Evolutionary conservation across 2,329 filamentous ascomycete genomes (phyloP), one percentile per base, ranked within the genome.

Genomic region (Curvularia sp.): DNA sequence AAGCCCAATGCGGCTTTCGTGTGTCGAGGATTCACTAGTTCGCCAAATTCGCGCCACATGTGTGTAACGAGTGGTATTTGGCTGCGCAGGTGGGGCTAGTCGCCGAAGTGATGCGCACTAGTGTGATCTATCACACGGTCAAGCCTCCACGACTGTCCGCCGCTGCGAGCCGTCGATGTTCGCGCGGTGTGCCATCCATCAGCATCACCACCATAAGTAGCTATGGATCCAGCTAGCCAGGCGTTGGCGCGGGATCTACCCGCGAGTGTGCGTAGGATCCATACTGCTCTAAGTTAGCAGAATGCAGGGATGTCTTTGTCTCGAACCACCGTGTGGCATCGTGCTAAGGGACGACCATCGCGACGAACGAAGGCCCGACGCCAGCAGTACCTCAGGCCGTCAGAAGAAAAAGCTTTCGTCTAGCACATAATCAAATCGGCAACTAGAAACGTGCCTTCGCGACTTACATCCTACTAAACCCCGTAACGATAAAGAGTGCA

Each of bases 311-410:
- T 46, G 59, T 61, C 68, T 60, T 53, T 53, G 54, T 64, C 63
- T 9, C n/a, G 18, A 34, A 48, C 45, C n/a, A 48, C 45, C n/a
- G 28, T 48, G 45, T 48, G n/a, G 45, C 34, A 48, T 48, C 27
- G 28, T 34, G 45, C 45, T 1, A 48, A 48, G 6, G 45, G 28
- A 48, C 45, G 67, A 55, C 66, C 23, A 41, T 74, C 55, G 48
- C 32, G 30, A 48, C 51, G 15, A 15, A 53, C 42, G 39, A 70
- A 72, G 55, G 72, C 65, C 49, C 28, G 72, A 59, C 46, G 63
- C 64, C 50, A 70, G 66, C 66, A 70, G 63, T 75, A 74, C 50
- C 72, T 74, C n/a, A 68, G 30, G 47, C n/a, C n/a, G n/a, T n/a
- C n/a, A n/a, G n/a, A n/a, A n/a, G n/a, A n/a, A n/a, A n/a, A n/a